Evolutionary conservation across 495 filamentous ascomycete species (phyloP).

Genomic region (Halenospora varia): DNA sequence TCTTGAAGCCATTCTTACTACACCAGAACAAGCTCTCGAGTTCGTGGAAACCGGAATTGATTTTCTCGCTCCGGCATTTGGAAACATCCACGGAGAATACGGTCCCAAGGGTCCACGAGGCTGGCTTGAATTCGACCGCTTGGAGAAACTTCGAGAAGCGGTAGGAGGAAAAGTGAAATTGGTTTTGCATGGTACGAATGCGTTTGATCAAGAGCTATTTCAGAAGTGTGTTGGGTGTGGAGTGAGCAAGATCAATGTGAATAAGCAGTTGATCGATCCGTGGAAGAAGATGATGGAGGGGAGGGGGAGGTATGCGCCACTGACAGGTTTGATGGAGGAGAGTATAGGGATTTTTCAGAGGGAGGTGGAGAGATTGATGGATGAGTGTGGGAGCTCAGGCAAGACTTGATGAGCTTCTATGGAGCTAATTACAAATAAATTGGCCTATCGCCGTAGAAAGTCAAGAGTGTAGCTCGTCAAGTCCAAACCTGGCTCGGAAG

Average conservation of each 20-base stretch:
- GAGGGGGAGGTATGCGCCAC: conserved; percentile 12
- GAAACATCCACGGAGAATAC: conserved; percentile 83
- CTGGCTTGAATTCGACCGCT: conserved; percentile 18
- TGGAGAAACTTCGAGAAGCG: conserved; percentile 15
- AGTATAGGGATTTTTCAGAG: conserved; percentile 18
- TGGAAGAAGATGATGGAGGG: conserved; percentile 21
- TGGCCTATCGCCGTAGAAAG: no score
- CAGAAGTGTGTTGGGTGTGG: conserved; percentile 16
- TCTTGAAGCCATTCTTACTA: conserved; percentile 72
- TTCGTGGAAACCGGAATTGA: conserved; percentile 79
- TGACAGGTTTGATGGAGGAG: conserved; percentile 22
- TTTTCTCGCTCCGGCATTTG: conserved; percentile 80
- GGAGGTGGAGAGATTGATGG: conserved; percentile 23
- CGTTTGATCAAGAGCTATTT: conserved; percentile 19
- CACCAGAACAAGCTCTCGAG: conserved; percentile 67
- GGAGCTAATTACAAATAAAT: no score
- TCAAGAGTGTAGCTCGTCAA: no score
- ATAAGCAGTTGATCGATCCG: conserved; percentile 21
- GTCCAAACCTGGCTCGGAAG: no score
- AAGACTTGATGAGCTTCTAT: no score
- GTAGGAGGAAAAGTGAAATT: conserved; percentile 17
- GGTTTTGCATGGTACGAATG: conserved; percentile 20
- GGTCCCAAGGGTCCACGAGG: conserved; percentile 59
- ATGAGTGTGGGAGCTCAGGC: conserved; percentile 25
- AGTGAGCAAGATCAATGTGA: conserved; percentile 20